Evolutionary conservation across 73 alveolate species (phyloP), one percentile per base, ranked within the genome.

Genomic region (Symbiodinium pilosum): DNA sequence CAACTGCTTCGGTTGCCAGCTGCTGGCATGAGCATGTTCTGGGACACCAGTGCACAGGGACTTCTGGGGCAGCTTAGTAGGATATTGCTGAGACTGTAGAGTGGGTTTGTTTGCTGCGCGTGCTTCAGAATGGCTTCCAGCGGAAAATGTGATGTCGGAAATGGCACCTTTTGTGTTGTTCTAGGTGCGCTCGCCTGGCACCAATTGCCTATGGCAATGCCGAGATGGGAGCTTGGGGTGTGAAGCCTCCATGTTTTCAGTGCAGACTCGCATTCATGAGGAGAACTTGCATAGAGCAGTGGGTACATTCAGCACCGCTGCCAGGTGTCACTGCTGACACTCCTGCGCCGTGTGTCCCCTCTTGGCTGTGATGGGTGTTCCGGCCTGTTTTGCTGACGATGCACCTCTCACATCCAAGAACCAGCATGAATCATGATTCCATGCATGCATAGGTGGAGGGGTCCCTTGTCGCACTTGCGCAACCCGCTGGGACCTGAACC

Each of bases 141-240:
- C n/a, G n/a, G n/a, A n/a, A n/a, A n/a, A n/a, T n/a, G n/a, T n/a
- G n/a, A n/a, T n/a, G n/a, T n/a, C n/a, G n/a, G 11, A 34, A 12
- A n/a, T 43, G 92, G 92, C n/a, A n/a, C n/a, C n/a, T n/a, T n/a
- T 43, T 56, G 40, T 56, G 64, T 87, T 81, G 41, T 69, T 41
- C 52, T 26, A 56, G 43, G 94, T 56, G 38, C 59, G 95, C 95
- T 0, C 86, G 39, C 34, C 16, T 88, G 86, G 95, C 95, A 40
- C 95, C 95, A 9, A 88, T 88, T 30, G 95, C 95, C 11, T 88
- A 56, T 88, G 95, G 95, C 34, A 88, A 88, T 41, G 95, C 95
- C 16, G 95, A 88, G 38, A 83, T 88, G 42, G 95, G 95, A 88
- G 95, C 81, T 12, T 88, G 95, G 95, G 95, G 87, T 21, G 16